Conservation (phyloP, 2,329 filamentous ascomycete species). For the Apiospora marii region DNA sequence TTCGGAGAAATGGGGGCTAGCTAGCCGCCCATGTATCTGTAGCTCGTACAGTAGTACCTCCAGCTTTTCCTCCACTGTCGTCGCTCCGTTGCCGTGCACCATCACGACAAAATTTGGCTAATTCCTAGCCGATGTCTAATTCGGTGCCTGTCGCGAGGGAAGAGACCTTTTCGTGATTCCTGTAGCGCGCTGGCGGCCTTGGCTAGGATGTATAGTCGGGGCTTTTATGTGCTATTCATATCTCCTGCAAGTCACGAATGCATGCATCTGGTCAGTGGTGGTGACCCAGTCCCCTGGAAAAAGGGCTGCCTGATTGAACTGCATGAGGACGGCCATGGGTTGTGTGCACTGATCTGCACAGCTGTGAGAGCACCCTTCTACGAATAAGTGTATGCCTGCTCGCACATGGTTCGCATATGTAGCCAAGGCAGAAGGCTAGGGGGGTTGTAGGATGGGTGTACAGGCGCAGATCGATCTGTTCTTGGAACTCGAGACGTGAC, state of each 20-base stretch:
- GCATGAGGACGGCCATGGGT: too few relatives aligned
- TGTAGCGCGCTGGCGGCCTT: not conserved
- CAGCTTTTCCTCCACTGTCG: not conserved
- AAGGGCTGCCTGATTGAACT: not conserved
- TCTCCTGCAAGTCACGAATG: not conserved
- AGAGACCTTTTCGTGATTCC: not conserved
- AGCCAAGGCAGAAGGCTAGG: not conserved
- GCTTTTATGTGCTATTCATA: constrained; percentile 5
- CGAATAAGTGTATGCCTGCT: not conserved
- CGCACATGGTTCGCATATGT: constrained; percentile 7
- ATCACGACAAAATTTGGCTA: not conserved
- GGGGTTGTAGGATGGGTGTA: not conserved
- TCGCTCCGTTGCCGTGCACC: not conserved
- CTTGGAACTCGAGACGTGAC: not conserved
- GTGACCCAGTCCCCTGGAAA: not conserved
- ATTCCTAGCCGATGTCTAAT: not conserved
- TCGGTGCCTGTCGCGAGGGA: not conserved
- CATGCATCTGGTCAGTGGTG: constrained; percentile 10
- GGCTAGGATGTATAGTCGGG: not conserved
- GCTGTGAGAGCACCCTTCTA: not conserved
- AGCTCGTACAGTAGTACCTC: not conserved
- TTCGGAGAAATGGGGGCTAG: not conserved
- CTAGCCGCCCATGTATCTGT: not conserved
- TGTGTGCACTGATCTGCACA: not conserved
- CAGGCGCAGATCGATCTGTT: constrained; percentile 3